Percentiles rank a stretch among this genome's conserved stretches.
These are phyloP conservation scores for Gliomastix tumulicola DNA, from an alignment of 2,329 filamentous ascomycete species.

Conservation along the genomic window DNA sequence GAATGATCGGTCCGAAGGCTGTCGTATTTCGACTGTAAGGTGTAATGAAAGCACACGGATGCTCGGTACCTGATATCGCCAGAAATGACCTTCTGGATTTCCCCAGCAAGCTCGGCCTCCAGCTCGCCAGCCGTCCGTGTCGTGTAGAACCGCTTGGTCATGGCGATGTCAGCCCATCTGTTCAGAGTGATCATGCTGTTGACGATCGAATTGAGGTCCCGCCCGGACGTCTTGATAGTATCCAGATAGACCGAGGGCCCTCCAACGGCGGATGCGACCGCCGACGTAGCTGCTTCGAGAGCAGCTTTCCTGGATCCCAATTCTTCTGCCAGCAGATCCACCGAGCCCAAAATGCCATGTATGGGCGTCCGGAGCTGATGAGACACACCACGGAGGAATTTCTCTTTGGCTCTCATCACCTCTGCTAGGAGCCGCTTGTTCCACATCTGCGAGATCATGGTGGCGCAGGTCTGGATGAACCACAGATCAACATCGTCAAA, in stretches of 20 bases:
- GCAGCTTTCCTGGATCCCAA: neutral
- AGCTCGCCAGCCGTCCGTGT: conserved; percentile 3
- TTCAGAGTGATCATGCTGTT: conserved; percentile 35
- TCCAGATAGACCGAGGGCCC: conserved; percentile 14
- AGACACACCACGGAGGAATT: conserved; percentile 34
- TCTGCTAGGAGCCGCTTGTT: conserved; percentile 14
- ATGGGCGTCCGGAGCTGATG: conserved; percentile 40
- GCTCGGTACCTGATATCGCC: neutral
- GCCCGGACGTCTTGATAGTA: conserved; percentile 29
- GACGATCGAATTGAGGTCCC: conserved; percentile 34
- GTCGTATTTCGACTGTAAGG: conserved; percentile 9
- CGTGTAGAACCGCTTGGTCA: conserved; percentile 18
- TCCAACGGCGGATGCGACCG: conserved; percentile 28
- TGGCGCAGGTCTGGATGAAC: conserved; percentile 32
- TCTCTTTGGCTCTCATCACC: conserved; percentile 32
- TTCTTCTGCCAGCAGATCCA: neutral
- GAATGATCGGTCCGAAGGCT: conserved; percentile 25
- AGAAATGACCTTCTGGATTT: neutral
- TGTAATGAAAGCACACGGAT: neutral
- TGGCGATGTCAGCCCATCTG: conserved; percentile 26
- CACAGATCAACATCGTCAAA: conserved; percentile 39
- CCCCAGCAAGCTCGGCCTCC: neutral
- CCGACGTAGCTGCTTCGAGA: neutral
- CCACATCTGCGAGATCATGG: conserved; percentile 25
- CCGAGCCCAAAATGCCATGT: conserved; percentile 31